Conservation (phyloP, 2,329 filamentous ascomycete species). For the Metarhizium robertsii region DNA sequence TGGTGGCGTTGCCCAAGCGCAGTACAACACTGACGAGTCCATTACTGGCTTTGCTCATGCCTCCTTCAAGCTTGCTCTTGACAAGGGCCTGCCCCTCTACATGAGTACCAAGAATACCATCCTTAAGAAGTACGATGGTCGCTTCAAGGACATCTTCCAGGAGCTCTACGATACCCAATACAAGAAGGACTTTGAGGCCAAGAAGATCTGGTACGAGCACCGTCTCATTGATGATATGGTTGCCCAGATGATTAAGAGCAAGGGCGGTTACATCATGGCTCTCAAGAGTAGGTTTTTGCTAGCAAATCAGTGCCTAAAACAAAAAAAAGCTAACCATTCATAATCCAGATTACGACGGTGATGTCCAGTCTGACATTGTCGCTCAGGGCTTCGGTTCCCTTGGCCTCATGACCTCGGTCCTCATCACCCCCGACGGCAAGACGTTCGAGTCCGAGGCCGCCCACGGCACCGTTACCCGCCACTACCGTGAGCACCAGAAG, state of each 20-base stretch:
- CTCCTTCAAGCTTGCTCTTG: constrained; percentile 88
- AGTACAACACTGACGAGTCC: constrained; percentile 97
- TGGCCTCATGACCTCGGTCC: constrained; percentile 95
- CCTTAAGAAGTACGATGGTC: constrained; percentile 95
- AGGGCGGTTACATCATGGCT: constrained; percentile 92
- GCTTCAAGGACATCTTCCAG: constrained; percentile 99
- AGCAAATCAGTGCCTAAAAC: neutral
- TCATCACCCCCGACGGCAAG: constrained; percentile 93
- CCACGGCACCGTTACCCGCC: constrained; percentile 94
- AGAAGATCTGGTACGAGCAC: constrained; percentile 98
- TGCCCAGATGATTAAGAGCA: constrained; percentile 99
- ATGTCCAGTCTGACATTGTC: constrained; percentile 97
- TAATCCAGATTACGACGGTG: constrained; percentile 83
- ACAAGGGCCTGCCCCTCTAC: constrained; percentile 86
- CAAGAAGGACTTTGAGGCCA: constrained; percentile 79
- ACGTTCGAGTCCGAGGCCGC: constrained; percentile 97
- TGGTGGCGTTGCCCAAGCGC: constrained; percentile 83
- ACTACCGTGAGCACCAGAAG: constrained; percentile 99
- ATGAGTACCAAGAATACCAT: constrained; percentile 99
- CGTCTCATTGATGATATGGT: constrained; percentile 99
- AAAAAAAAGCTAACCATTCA: neutral
- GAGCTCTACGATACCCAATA: constrained; percentile 86
- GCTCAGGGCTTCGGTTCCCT: constrained; percentile 97
- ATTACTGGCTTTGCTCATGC: constrained; percentile 93
- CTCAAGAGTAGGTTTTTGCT: constrained; percentile 70